Conservation (phyloP, 1,139 yeast species). For the Magnusiomyces suaveolens region DNA sequence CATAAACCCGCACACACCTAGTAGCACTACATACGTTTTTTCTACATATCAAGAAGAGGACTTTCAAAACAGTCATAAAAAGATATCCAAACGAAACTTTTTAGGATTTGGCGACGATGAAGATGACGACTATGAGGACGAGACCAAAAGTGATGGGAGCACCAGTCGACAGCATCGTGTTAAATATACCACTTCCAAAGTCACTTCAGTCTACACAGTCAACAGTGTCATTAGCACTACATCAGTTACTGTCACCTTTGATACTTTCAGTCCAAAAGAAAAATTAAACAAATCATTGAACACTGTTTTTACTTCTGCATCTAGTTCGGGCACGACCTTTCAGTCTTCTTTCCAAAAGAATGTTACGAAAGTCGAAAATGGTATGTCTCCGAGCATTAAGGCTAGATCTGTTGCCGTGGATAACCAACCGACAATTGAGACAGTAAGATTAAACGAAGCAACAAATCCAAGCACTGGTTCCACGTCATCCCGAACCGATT, state of each 20-base stretch:
- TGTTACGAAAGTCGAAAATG: too few species aligned
- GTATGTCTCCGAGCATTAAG: too few species aligned
- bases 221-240: background rate
- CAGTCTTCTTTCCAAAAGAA: too few species aligned
- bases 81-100: background rate
- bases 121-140: background rate
- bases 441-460: too few species aligned
- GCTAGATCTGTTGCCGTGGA: too few species aligned
- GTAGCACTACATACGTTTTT: background rate
- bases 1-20: background rate
- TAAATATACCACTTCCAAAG: background rate
- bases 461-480: too few species aligned
- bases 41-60: conserved; percentile 2
- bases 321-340: too few species aligned
- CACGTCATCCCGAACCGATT: too few species aligned
- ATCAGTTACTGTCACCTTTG: background rate
- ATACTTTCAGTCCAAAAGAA: background rate
- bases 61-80: background rate
- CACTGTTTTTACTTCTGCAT: too few species aligned
- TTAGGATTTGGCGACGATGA: background rate
- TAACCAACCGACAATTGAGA: too few species aligned
- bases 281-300: background rate
- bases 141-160: background rate
- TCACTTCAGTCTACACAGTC: background rate
- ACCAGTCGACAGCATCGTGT: background rate